Conservation (phyloP, 2,329 filamentous ascomycete genomes). For the Cladosporium colombiae region DNA sequence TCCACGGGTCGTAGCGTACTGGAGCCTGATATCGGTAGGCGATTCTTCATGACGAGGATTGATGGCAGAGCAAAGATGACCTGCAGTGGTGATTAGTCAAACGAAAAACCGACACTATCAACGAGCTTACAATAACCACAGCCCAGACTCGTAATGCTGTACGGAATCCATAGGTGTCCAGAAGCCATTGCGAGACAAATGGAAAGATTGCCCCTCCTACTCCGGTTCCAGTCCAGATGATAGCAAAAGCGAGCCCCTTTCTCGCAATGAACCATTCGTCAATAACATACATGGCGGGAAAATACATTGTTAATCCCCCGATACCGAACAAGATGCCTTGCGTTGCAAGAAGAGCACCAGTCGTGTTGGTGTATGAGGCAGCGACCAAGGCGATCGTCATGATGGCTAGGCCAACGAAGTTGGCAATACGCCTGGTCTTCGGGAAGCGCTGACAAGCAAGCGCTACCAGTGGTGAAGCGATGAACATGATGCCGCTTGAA, state of each 20-base stretch:
- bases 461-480: slow-evolving; percentile 46
- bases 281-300: slow-evolving; percentile 51
- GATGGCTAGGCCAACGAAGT: slow-evolving; percentile 41
- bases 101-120: too few relatives aligned
- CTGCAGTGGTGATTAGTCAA: background rate
- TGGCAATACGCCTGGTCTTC: slow-evolving; percentile 38
- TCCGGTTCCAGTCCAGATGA: slow-evolving; percentile 48
- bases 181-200: slow-evolving; percentile 44
- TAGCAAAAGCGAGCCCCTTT: slow-evolving; percentile 55
- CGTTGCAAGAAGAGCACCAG: slow-evolving; percentile 40
- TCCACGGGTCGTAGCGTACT: slow-evolving; percentile 34
- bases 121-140: slow-evolving; percentile 34
- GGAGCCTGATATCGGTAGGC: slow-evolving; percentile 24
- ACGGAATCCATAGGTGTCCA: slow-evolving; percentile 46
- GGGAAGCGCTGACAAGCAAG: slow-evolving; percentile 42
- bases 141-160: slow-evolving; percentile 49
- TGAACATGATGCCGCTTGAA: slow-evolving; percentile 50
- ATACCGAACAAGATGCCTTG: slow-evolving; percentile 46
- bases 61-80: slow-evolving; percentile 24
- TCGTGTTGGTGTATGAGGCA: slow-evolving; percentile 39
- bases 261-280: slow-evolving; percentile 58
- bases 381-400: slow-evolving; percentile 40
- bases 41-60: slow-evolving; percentile 24
- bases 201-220: slow-evolving; percentile 49
- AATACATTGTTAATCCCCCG: slow-evolving; percentile 54